Conservation (phyloP, 768 basidiomycete genomes). For the Epithele typhae region DNA sequence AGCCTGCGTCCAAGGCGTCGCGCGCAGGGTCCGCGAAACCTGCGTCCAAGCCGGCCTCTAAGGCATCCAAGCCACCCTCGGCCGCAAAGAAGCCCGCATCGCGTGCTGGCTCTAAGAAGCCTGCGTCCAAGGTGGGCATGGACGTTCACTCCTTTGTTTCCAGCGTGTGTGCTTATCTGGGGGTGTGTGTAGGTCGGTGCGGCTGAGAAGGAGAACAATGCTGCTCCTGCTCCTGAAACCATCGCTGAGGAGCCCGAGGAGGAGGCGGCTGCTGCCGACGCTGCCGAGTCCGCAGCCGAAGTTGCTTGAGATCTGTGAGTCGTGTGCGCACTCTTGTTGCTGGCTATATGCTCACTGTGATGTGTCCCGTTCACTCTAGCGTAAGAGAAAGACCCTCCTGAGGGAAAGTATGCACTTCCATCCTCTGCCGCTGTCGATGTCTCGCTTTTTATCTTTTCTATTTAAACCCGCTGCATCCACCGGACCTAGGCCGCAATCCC, state of each 20-base stretch:
- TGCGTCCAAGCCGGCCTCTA: conserved; percentile 39
- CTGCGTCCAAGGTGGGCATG: conserved; percentile 50
- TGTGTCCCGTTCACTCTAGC: not conserved
- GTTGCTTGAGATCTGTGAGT: conserved; percentile 11
- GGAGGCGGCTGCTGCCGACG: conserved; percentile 23
- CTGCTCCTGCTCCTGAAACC: conserved; percentile 37
- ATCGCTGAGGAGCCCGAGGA: conserved; percentile 52
- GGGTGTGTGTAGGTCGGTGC: conserved; percentile 27
- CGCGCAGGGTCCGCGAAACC: conserved; percentile 32
- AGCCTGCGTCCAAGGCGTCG: conserved; percentile 31
- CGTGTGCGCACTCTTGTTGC: not conserved
- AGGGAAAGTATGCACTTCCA: conserved; percentile 8
- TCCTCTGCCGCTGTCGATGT: conserved; percentile 11
- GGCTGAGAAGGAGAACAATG: conserved; percentile 29
- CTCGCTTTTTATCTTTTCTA: conserved; percentile 19
- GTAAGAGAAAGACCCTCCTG: not conserved
- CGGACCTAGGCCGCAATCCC: conserved; percentile 4
- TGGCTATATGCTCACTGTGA: not conserved
- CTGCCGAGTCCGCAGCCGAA: conserved; percentile 3
- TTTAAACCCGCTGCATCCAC: conserved; percentile 7
- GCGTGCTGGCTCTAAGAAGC: conserved; percentile 57
- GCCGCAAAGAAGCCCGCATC: conserved; percentile 52
- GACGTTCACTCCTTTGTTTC: too few relatives aligned
- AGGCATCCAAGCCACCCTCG: conserved; percentile 33
- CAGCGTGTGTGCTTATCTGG: too few relatives aligned